Base-by-base conservation (phyloP, 345 rosid species). In the Mercurialis annua region DNA sequence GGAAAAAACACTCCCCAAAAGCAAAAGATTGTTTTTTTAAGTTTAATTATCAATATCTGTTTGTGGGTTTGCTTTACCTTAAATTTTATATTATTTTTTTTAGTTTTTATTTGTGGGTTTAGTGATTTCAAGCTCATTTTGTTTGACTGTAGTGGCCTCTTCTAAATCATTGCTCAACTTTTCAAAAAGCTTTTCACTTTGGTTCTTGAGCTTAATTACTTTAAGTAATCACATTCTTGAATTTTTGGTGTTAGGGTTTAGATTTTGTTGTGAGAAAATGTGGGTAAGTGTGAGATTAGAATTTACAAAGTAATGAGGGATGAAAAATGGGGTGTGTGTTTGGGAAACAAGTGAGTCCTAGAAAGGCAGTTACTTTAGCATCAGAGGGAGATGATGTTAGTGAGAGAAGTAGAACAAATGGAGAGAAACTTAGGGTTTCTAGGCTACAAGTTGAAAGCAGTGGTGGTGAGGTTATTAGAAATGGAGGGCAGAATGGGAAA, bases 121-220 rank as follows among this genome's bases (percentile, higher is more conserved):
- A 5, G 50, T 26, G 38, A 62, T 27, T 62, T 59, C 15, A 30
- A 66, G 70, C 53, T 73, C 67, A 36, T 18, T 26, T 63, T 68
- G 63, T 54, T 72, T 70, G 66, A 76, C 83, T 70, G 75, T 76
- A 81, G 81, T 76, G 82, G 81, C 71, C 76, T 24, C 75, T 65
- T 59, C 71, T 33, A 29, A 82, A 84, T 86, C 84, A 86, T 84
- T 78, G 62, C 78, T 77, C 40, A 26, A 49, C 73, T 48, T 76
- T 69, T 61, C 23, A 46, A 71, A 85, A 81, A 75, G 54, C 27
- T 23, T 56, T 21, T 52, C 59, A 26, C 50, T 60, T 49, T 34
- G 8, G 12, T 40, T 40, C 44, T 17, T 29, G 60, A 47, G 46
- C 63, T 56, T 6, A n/a, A 73, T 43, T 69, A 47, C 61, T 30